Base-by-base conservation (phyloP, 768 basidiomycete species). In the Amanita polypyramis region DNA sequence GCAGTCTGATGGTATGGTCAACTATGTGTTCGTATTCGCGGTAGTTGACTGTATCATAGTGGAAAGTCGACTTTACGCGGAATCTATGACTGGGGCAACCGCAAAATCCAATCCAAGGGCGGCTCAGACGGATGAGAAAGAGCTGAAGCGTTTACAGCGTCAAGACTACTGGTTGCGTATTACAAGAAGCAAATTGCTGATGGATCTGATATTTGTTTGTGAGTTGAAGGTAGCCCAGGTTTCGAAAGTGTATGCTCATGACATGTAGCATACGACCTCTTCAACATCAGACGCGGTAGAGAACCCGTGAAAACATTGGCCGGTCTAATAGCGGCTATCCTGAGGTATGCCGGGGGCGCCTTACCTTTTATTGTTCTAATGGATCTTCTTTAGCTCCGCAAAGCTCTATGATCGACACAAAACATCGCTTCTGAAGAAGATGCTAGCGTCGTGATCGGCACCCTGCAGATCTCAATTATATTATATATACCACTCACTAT, bases 141-240 rank as follows among this genome's bases (percentile, higher is more conserved):
- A 90, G 61, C 68, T 89, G 39, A 60, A 66, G 43, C 67, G 83
- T 36, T 73, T 93, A 30, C 74, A 76, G 60, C 72, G 75, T 54
- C 81, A 88, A 63, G 79, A 77, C 55, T 80, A 82, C 56, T 91
- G 88, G 88, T 66, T 91, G 40, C 77, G 77, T 55, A 62, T 85
- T 43, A 73, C 81, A 20, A 68, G 82, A 50, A 67, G 71, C 47
- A 92, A 92, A 68, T 67, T 92, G 51, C 57, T 75, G 36, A 87
- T 90, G 86, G 89, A 92, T 62, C 66, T 92, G 52, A 77, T 89
- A 57, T 92, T 91, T 65, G 89, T 90, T 59, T 89, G 88, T 92
- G 60, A 56, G 69, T 68, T 49, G 54, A 25, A 14, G n/a, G 40
- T 49, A 39, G 49, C 42, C 35, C 43, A 38, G 39, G 19, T 34